A percentile compares a stretch with the other conserved stretches of the same genome.
Evolutionary conservation across 1,284 basidiomycete genomes (phyloP).

Genomic region (Gastroboletus turbinatus): DNA sequence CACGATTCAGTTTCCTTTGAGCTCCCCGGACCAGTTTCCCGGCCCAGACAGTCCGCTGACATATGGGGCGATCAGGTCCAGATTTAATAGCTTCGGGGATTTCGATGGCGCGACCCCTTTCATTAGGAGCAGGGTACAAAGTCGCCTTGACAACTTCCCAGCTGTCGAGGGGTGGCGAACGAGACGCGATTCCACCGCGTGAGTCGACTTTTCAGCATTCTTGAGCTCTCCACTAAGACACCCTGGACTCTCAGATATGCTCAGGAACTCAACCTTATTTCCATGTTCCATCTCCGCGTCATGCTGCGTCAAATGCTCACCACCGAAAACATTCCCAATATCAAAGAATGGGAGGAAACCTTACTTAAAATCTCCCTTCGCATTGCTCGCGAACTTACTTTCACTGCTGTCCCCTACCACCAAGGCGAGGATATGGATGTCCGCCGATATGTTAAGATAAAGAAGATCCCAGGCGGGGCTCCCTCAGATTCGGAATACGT

Average conservation of each 20-base stretch:
- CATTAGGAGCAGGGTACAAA: slow-evolving; percentile 79
- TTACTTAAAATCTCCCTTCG: slow-evolving; percentile 78
- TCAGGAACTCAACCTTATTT: slow-evolving; percentile 79
- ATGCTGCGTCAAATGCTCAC: slow-evolving; percentile 91
- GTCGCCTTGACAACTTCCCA: slow-evolving; percentile 59
- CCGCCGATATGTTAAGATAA: slow-evolving; percentile 95
- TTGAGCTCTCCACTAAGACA: slow-evolving; percentile 2
- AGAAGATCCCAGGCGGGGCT: slow-evolving; percentile 94
- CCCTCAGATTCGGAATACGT: slow-evolving; percentile 96
- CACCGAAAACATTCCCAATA: slow-evolving; percentile 71
- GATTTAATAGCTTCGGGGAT: slow-evolving; percentile 69
- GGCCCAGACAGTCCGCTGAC: slow-evolving; percentile 56
- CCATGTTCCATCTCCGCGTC: slow-evolving; percentile 82
- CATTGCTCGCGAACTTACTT: slow-evolving; percentile 75
- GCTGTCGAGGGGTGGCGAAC: slow-evolving; percentile 76
- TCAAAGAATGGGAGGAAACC: slow-evolving; percentile 84
- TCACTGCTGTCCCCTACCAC: slow-evolving; percentile 69
- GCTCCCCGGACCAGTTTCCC: slow-evolving; percentile 61
- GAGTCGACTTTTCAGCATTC: slow-evolving; percentile 33
- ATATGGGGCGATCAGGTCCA: slow-evolving; percentile 47
- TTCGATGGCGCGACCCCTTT: slow-evolving; percentile 70
- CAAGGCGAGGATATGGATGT: slow-evolving; percentile 94
- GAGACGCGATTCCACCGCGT: slow-evolving; percentile 81
- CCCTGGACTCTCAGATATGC: slow-evolving; percentile 53
- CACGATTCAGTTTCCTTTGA: slow-evolving; percentile 77